Conservation (phyloP, 306 rosid genomes). For the Canavalia ensiformis region DNA sequence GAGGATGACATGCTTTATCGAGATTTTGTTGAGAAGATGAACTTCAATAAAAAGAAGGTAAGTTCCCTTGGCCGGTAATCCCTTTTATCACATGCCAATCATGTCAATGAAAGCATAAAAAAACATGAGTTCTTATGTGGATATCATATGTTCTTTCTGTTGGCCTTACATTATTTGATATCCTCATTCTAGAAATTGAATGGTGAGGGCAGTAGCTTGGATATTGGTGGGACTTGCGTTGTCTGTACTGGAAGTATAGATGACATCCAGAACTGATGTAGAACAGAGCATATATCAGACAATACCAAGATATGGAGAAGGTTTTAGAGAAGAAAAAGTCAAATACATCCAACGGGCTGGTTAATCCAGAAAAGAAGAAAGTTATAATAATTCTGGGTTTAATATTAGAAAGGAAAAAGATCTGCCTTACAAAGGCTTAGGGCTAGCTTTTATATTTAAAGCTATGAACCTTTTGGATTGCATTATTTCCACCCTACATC, state of each 20-base stretch:
- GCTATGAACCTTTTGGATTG: neutral
- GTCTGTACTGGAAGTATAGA: conserved; percentile 1
- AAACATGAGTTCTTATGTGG: neutral
- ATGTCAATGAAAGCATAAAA: neutral
- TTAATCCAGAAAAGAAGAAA: conserved; percentile 5
- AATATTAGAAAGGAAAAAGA: neutral
- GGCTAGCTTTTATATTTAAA: too few species aligned
- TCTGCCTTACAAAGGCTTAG: neutral
- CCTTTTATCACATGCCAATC: neutral
- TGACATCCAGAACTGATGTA: neutral
- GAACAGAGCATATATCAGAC: neutral
- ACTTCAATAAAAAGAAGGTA: conserved; percentile 93
- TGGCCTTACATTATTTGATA: conserved; percentile 21
- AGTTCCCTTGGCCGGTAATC: conserved; percentile 47
- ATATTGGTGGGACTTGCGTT: conserved; percentile 24
- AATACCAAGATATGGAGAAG: neutral
- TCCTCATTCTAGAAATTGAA: neutral
- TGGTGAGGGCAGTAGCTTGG: neutral
- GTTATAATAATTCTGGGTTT: neutral
- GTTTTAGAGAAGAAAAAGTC: neutral
- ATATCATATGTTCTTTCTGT: neutral
- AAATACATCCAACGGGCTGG: neutral
- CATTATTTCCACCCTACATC: neutral
- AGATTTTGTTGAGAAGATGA: conserved; percentile 83
- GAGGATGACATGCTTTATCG: conserved; percentile 92